phyloP scores from a whole-genome alignment of 352 stramenopile genomes.

The Globisporangium parvum region DNA sequence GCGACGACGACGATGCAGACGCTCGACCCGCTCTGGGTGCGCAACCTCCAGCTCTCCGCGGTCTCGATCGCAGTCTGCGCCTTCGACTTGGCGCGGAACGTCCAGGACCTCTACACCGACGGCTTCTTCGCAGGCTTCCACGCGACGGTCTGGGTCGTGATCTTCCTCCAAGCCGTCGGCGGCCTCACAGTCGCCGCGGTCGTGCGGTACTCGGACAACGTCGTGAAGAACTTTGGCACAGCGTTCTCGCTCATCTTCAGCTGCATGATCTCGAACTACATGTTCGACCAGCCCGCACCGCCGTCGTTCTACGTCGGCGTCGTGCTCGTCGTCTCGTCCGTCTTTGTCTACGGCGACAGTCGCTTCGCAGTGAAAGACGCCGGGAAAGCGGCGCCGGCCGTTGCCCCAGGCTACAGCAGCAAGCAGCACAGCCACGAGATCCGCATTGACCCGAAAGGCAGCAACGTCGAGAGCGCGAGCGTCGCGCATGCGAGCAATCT shows the following conservation, averaged over 20 bases:
- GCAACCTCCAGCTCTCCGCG: slow-evolving; percentile 80
- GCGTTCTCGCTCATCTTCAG: slow-evolving; percentile 85
- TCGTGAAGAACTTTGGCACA: slow-evolving; percentile 89
- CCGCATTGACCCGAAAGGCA: slow-evolving; percentile 44
- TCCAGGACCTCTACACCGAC: slow-evolving; percentile 45
- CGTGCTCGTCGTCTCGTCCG: slow-evolving; percentile 65
- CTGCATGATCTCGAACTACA: slow-evolving; percentile 88
- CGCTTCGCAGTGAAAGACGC: slow-evolving; percentile 57
- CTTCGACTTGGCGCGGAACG: slow-evolving; percentile 67
- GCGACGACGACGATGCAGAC: slow-evolving; percentile 62
- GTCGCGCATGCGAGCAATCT: slow-evolving; percentile 7
- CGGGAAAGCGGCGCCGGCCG: slow-evolving; percentile 13
- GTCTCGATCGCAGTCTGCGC: slow-evolving; percentile 73
- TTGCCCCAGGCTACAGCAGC: slow-evolving; percentile 21
- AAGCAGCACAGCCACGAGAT: slow-evolving; percentile 44
- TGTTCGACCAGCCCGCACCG: slow-evolving; percentile 70
- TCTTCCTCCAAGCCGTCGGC: slow-evolving; percentile 78
- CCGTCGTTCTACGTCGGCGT: slow-evolving; percentile 77
- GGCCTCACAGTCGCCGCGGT: slow-evolving; percentile 82
- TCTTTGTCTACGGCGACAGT: slow-evolving; percentile 85
- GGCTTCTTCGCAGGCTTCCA: slow-evolving; percentile 85
- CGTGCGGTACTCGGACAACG: slow-evolving; percentile 87
- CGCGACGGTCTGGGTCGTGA: slow-evolving; percentile 59
- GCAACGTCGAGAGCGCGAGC: slow-evolving; percentile 17
- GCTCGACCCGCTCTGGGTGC: slow-evolving; percentile 79